Evolutionary conservation across 768 basidiomycete genomes (phyloP).

Genomic region (Trametes cubensis): DNA sequence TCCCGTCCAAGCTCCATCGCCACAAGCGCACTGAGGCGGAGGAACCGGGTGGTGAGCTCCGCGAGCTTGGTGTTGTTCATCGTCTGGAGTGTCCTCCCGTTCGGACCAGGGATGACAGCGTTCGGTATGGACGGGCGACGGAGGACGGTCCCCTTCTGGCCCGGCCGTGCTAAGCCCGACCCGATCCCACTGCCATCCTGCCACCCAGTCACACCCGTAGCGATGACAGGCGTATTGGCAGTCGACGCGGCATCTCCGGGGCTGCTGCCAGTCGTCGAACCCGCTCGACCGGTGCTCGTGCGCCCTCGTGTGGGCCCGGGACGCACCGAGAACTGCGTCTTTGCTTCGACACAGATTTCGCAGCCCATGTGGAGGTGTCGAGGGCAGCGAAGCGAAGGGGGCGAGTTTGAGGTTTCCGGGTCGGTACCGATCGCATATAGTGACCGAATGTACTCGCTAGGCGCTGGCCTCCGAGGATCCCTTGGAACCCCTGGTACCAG

Average conservation of each 20-base stretch:
- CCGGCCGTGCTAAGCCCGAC: slow-evolving; percentile 63
- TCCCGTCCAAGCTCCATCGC: slow-evolving; percentile 78
- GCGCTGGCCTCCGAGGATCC: slow-evolving; percentile 25
- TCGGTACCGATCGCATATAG: slow-evolving; percentile 67
- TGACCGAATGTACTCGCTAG: slow-evolving; percentile 44
- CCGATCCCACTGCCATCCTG: slow-evolving; percentile 76
- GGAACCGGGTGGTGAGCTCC: slow-evolving; percentile 69
- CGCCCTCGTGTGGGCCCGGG: slow-evolving; percentile 17
- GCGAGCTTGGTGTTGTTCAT: slow-evolving; percentile 66
- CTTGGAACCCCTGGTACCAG: slow-evolving; percentile 9
- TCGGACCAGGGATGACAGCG: slow-evolving; percentile 5
- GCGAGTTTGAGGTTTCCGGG: slow-evolving; percentile 61
- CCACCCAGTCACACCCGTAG: slow-evolving; percentile 69
- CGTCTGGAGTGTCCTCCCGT: slow-evolving; percentile 38
- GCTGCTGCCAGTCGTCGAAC: slow-evolving; percentile 30
- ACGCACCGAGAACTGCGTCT: slow-evolving; percentile 27
- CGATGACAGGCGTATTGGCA: slow-evolving; percentile 26
- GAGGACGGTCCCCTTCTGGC: slow-evolving; percentile 57
- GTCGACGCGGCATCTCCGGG: slow-evolving; percentile 25
- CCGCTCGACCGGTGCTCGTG: slow-evolving; percentile 20
- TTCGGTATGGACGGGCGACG: slow-evolving; percentile 45
- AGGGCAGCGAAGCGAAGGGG: slow-evolving; percentile 66
- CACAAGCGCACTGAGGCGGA: slow-evolving; percentile 77
- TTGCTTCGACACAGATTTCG: slow-evolving; percentile 76
- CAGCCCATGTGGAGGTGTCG: slow-evolving; percentile 75